Evolutionary conservation across 495 filamentous ascomycete genomes (phyloP), one percentile per base, ranked within the genome.

Genomic region (Friedmanniomyces simplex): DNA sequence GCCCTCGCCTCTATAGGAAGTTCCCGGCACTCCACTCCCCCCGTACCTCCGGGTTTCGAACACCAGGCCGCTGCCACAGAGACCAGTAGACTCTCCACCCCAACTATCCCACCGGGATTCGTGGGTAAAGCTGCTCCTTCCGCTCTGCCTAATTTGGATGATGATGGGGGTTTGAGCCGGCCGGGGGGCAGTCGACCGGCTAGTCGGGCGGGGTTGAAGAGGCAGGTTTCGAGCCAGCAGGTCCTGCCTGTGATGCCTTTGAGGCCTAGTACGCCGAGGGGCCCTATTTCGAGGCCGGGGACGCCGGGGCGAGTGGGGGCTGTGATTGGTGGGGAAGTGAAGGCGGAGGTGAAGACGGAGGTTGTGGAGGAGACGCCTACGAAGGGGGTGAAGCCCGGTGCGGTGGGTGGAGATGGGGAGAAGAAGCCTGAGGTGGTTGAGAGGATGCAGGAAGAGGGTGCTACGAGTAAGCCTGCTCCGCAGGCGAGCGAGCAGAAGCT

Each of bases 1-100:
- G 39, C 14, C 14, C 39, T 43, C 14, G 39, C 39, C 18, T 43
- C 46, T 24, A 16, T 43, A 5, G 41, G 41, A 16, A 28, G 25
- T 25, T 58, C 56, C 16, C 45, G 56, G 1, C 51, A 47, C 36
- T 55, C 60, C 5, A 63, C 63, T 28, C 57, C 63, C 5, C 56
- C 60, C 14, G 53, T 63, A 1, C 60, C 61, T n/a, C 63, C 57
- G 18, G 63, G 63, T 14, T 63, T 66, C 50, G 60, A 66, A 53
- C 34, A 1, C 10, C 37, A 16, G 3, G 4, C 24, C 2, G 49
- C 37, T 13, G 34, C 22, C 16, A 39, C 55, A 8, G 52, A 53
- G 10, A 2, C 26, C 16, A 57, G 63, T 30, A 56, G 61, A n/a
- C 3, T 10, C 10, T 43, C 51, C 2, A 61, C 58, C 2, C 61